Conservation (phyloP, 2,329 filamentous ascomycete genomes). For the Trichoderma gracile region DNA sequence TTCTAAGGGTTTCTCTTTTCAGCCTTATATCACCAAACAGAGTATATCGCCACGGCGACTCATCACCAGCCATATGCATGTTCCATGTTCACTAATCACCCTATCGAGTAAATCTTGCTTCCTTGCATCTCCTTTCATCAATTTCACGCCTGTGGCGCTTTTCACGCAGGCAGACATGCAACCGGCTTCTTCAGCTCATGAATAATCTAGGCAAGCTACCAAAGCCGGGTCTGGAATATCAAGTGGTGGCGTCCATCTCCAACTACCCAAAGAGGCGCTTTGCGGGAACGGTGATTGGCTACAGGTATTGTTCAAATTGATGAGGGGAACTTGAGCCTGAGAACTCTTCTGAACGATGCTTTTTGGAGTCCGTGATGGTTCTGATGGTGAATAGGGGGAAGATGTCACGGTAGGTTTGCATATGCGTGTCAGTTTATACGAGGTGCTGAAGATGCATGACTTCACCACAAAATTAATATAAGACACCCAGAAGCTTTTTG, state of each 20-base stretch:
- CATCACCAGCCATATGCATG: not conserved
- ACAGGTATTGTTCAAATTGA: not conserved
- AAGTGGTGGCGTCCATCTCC: not conserved
- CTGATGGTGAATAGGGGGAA: not conserved
- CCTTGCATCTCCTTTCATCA: not conserved
- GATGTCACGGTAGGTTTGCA: not conserved
- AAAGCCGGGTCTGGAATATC: not conserved
- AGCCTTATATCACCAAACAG: not conserved
- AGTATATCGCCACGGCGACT: not conserved
- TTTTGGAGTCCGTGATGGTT: not conserved
- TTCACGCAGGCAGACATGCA: not conserved
- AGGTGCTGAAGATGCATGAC: not conserved
- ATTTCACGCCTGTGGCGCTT: conserved; percentile 17
- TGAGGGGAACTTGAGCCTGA: not conserved
- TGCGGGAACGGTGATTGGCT: conserved; percentile 7
- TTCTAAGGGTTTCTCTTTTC: not conserved
- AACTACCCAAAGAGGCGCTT: not conserved
- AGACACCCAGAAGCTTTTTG: too few species aligned
- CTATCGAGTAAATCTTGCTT: not conserved
- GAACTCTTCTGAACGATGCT: not conserved
- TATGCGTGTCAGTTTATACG: not conserved
- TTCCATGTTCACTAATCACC: not conserved
- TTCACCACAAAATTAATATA: too few species aligned
- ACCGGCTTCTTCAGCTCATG: not conserved
- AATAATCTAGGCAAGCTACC: not conserved